Evolutionary conservation across 163 green algal genomes (phyloP), one percentile per base, ranked within the genome.

Genomic region (Scenedesmus sp.): DNA sequence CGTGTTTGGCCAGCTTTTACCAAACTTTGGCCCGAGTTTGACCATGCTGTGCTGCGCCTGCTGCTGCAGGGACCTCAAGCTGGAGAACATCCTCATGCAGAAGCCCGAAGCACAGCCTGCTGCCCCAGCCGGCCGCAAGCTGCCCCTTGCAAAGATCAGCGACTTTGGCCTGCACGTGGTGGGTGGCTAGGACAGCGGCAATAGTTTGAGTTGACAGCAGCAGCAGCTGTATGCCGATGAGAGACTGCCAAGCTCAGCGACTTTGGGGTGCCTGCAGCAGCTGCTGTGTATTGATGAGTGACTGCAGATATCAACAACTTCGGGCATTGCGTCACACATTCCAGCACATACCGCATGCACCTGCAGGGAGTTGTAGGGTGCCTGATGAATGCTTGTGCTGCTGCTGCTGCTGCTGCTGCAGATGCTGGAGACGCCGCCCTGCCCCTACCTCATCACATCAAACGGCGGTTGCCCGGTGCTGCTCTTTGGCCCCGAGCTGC

Each of bases 131-230:
- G 20, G 15, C 23, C 62, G 62, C 12, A 79, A 79, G 77, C 34
- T 79, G 23, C 87, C 57, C 3, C 34, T 86, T 1, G 87, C 87
- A 5, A 91, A 91, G 55, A 18, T 91, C 57, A 86, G 55, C 10
- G 87, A 91, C 74, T 79, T 91, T 79, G 87, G 87, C 0, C 74
- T 91, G 7, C 87, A 91, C 56, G 87, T 91, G 74, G 59, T 91
- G 87, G 7, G 73, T 86, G 52, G 5, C 7, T 10, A 16, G 54
- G 10, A 20, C 13, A 86, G 12, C 34, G 34, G 34, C 34, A 46
- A 46, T 46, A 46, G 34, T 46, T 26, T 26, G 34, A 46, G 34
- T 46, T 46, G 34, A 46, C 34, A 46, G 34, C 34, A 46, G 34
- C 34, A 46, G 34, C 34, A 46, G 34, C 34, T 46, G 34, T 46